Conservation (phyloP, 495 filamentous ascomycete genomes). For the Bathelium albidoporum region DNA sequence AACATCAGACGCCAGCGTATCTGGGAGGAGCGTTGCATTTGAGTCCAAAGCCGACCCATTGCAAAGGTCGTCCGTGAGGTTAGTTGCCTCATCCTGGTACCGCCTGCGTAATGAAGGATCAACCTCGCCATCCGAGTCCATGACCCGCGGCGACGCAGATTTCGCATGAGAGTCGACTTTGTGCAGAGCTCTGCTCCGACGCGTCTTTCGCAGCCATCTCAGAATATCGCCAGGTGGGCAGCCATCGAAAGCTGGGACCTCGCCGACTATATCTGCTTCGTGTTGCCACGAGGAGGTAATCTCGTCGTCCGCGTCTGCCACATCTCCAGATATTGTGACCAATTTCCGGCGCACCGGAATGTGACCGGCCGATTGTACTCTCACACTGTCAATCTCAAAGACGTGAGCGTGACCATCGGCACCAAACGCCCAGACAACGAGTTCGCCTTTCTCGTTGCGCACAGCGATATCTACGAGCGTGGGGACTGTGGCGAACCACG, state of each 20-base stretch:
- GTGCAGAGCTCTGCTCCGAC: background rate
- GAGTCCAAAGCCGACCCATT: background rate
- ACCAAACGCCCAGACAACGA: constrained; percentile 37
- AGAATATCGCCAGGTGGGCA: background rate
- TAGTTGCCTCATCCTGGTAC: background rate
- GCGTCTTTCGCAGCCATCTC: background rate
- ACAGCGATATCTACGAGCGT: constrained; percentile 33
- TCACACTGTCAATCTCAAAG: background rate
- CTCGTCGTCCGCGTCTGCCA: constrained; percentile 18
- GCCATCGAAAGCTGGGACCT: background rate
- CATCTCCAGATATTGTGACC: constrained; percentile 21
- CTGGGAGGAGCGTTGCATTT: background rate
- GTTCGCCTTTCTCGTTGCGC: constrained; percentile 24
- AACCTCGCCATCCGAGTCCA: background rate
- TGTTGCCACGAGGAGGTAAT: background rate
- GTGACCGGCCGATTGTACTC: background rate
- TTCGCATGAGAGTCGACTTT: background rate
- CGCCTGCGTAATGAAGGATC: background rate
- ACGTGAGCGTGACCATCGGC: constrained; percentile 22
- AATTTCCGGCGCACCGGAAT: constrained; percentile 3
- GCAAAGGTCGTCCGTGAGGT: background rate
- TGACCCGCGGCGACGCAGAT: too few relatives aligned
- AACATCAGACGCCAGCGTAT: background rate
- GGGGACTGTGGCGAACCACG: constrained; percentile 26
- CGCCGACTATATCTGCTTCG: background rate